Evolutionary conservation across 2,329 filamentous ascomycete species (phyloP).

Genomic region (Fusarium dimerum): DNA sequence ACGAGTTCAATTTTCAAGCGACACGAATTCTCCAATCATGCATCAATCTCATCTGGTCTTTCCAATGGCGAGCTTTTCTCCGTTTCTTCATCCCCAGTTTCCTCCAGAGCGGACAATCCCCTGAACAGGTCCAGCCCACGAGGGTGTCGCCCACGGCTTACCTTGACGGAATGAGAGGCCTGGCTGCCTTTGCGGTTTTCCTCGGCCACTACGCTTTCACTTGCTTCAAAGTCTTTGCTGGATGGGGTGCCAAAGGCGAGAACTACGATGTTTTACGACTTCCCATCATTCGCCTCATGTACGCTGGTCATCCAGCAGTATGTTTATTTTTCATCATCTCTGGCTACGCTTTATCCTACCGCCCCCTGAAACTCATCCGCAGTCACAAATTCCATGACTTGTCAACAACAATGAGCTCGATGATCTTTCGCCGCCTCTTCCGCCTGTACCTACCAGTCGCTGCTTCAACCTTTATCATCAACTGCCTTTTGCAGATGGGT

Average conservation of each 20-base stretch:
- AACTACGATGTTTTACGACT: constrained; percentile 52
- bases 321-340: constrained; percentile 64
- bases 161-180: constrained; percentile 58
- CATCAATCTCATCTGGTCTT: no score
- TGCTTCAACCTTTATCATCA: constrained; percentile 50
- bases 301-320: constrained; percentile 57
- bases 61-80: constrained; percentile 12
- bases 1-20: no score
- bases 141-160: constrained; percentile 54
- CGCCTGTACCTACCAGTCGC: constrained; percentile 54
- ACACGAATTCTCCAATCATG: no score
- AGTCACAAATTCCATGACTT: constrained; percentile 41
- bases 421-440: constrained; percentile 54
- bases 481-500: constrained; percentile 46
- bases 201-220: constrained; percentile 60
- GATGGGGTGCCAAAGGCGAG: constrained; percentile 46
- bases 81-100: constrained; percentile 57
- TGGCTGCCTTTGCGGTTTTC: constrained; percentile 57
- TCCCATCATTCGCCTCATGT: constrained; percentile 55
- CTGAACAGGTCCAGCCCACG: constrained; percentile 42
- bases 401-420: constrained; percentile 47
- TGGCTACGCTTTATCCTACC: constrained; percentile 60
- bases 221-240: constrained; percentile 51
- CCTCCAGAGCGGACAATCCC: constrained; percentile 44
- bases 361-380: constrained; percentile 49